phyloP scores from a whole-genome alignment of 2,329 filamentous ascomycete species.

The Arthrobotrys iridis region DNA sequence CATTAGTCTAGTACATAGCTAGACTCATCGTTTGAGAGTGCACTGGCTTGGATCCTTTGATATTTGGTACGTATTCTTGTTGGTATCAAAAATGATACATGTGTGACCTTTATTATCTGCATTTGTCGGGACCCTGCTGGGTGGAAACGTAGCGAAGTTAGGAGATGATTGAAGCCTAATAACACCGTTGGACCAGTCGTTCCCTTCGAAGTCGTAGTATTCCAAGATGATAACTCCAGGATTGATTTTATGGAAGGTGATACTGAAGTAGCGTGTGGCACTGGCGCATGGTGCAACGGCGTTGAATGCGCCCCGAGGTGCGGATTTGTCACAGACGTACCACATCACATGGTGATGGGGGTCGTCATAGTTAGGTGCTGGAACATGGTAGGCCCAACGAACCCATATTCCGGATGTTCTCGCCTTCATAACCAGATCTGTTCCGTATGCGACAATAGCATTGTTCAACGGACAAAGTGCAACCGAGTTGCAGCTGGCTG shows the following conservation, averaged over 20 bases:
- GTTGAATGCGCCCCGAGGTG: not conserved
- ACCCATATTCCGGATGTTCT: slow-evolving; percentile 5
- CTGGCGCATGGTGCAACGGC: not conserved
- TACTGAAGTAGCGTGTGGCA: slow-evolving; percentile 21
- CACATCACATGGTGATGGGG: slow-evolving; percentile 27
- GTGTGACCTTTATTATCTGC: slow-evolving; percentile 8
- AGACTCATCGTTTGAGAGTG: too few species aligned
- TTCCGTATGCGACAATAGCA: not conserved
- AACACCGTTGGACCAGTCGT: slow-evolving; percentile 16
- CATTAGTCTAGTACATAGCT: too few species aligned
- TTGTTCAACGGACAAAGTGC: not conserved
- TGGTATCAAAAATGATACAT: slow-evolving; percentile 21
- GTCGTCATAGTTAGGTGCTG: slow-evolving; percentile 3
- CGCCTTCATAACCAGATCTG: not conserved
- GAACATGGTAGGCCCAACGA: slow-evolving; percentile 24
- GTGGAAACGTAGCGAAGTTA: not conserved
- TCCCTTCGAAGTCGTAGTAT: slow-evolving; percentile 20
- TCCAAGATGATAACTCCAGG: slow-evolving; percentile 17
- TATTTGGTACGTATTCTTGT: slow-evolving; percentile 13
- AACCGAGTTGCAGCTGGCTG: slow-evolving; percentile 5
- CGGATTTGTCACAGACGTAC: slow-evolving; percentile 26
- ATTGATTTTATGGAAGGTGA: slow-evolving; percentile 19
- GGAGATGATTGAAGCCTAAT: slow-evolving; percentile 3
- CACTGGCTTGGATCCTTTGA: not conserved
- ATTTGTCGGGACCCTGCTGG: not conserved